Percentiles rank a stretch among this genome's conserved stretches.
Evolutionary conservation across 2,329 filamentous ascomycete species (phyloP).

Genomic region (Penicillium oxalicum): DNA sequence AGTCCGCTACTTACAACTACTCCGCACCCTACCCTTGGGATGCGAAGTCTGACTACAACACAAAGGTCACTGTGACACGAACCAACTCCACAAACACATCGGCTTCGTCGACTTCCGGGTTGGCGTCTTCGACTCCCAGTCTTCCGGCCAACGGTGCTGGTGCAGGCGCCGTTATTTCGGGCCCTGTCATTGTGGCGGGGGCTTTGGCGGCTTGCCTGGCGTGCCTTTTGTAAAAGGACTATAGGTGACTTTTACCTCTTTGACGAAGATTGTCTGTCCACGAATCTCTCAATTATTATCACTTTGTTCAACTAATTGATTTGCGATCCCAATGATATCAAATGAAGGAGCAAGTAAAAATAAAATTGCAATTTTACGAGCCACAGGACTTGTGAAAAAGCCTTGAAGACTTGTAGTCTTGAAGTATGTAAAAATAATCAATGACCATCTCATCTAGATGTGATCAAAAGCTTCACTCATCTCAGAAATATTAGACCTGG

Average conservation of each 20-base stretch:
- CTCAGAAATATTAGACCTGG: no score
- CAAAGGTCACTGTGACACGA: conserved; percentile 25
- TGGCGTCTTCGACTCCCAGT: conserved; percentile 11
- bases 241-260: not conserved
- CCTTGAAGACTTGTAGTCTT: no score
- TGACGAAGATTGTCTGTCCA: not conserved
- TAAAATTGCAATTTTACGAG: no score
- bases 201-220: conserved; percentile 12
- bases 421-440: no score
- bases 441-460: no score
- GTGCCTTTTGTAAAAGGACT: conserved; percentile 12
- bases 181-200: conserved; percentile 9
- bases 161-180: conserved; percentile 7
- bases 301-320: not conserved
- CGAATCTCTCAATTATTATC: not conserved
- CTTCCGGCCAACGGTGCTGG: conserved; percentile 10
- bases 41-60: conserved; percentile 15
- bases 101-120: conserved; percentile 8
- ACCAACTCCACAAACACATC: conserved; percentile 5
- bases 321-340: no score
- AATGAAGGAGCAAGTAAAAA: no score
- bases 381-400: no score
- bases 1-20: conserved; percentile 30
- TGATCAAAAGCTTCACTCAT: no score
- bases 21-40: conserved; percentile 25